Base-by-base conservation (phyloP, 495 filamentous ascomycete genomes). In the Chaetomium cochliodes region DNA sequence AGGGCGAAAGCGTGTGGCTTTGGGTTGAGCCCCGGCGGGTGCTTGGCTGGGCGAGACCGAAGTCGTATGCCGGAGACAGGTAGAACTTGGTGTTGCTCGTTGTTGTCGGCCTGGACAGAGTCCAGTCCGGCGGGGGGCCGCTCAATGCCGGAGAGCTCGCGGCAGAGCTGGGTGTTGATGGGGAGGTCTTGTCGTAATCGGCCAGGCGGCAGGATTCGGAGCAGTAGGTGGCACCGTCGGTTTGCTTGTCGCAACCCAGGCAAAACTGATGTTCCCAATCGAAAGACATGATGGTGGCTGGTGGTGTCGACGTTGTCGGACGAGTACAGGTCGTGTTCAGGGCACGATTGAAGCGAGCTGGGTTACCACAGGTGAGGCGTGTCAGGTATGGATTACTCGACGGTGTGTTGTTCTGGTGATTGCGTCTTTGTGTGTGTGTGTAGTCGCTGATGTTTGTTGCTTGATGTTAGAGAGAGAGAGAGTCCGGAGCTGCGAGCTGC, bases 191-290 rank as follows among this genome's bases (percentile, higher is more conserved):
- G 75, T 96, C 92, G 67, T 93, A 84, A 74, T 97, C 94, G 58
- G 91, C 89, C 51, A 97, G 81, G 49, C 92, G 86, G 81, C 93
- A 98, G 26, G 89, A 86, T 80, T 98, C 92, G 28, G 92, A 96
- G 86, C 93, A 98, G 79, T 97, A 98, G 69, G 84, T 86, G 65
- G 84, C 84, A 65, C 89, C 89, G 57, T 85, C 84, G 62, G 89
- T 94, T 77, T 96, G 91, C 75, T 87, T 86, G 77, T 97, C 93
- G 82, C 93, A 98, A 81, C 88, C 87, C 64, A 98, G 87, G 80
- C 93, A 98, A 85, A 90, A 96, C 76, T 97, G 91, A 67, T 87
- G 90, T 67, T 89, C 92, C 92, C 93, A 97, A 68, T 90, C 85
- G 80, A 87, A 88, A 69, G 80, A 81, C 80, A 84, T 82, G 68